A percentile compares a stretch with the other conserved stretches of the same genome.
phyloP scores from a whole-genome alignment of 805 yeast genomes.

The Metschnikowia koreensis region DNA sequence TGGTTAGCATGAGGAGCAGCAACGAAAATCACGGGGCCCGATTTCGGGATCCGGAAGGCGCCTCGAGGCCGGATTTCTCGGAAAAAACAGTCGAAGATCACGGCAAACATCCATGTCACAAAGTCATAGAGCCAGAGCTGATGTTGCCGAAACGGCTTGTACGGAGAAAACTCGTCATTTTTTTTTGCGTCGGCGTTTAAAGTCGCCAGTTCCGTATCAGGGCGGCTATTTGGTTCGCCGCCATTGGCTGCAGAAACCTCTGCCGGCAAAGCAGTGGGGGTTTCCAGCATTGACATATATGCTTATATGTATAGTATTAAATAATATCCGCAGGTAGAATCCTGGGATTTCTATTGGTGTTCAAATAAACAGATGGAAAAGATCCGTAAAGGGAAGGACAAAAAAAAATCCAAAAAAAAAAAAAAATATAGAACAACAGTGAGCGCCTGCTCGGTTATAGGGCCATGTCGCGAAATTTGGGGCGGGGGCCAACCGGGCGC shows the following conservation, averaged over 20 bases:
- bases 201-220: background rate
- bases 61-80: slow-evolving; percentile 89
- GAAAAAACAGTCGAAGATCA: slow-evolving; percentile 68
- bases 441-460: too few relatives aligned
- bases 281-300: background rate
- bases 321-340: too few relatives aligned
- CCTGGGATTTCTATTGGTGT: too few relatives aligned
- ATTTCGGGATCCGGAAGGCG: slow-evolving; percentile 63
- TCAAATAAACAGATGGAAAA: too few relatives aligned
- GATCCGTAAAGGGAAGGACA: too few relatives aligned
- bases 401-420: too few relatives aligned
- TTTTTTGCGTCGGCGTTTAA: background rate
- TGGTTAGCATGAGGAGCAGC: slow-evolving; percentile 98
- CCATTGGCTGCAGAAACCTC: background rate
- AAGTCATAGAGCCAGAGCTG: slow-evolving; percentile 44
- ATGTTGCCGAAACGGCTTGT: slow-evolving; percentile 14
- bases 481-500: too few relatives aligned
- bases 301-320: too few relatives aligned
- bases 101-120: slow-evolving; percentile 47
- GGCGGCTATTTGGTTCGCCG: background rate
- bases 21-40: slow-evolving; percentile 87
- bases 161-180: slow-evolving; percentile 7
- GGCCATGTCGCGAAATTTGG: too few relatives aligned
- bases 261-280: background rate
- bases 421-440: too few relatives aligned